A percentile compares a stretch with the other conserved stretches of the same genome.
Evolutionary conservation across 768 basidiomycete species (phyloP).

Genomic region (Psilocybe subaeruginosa): DNA sequence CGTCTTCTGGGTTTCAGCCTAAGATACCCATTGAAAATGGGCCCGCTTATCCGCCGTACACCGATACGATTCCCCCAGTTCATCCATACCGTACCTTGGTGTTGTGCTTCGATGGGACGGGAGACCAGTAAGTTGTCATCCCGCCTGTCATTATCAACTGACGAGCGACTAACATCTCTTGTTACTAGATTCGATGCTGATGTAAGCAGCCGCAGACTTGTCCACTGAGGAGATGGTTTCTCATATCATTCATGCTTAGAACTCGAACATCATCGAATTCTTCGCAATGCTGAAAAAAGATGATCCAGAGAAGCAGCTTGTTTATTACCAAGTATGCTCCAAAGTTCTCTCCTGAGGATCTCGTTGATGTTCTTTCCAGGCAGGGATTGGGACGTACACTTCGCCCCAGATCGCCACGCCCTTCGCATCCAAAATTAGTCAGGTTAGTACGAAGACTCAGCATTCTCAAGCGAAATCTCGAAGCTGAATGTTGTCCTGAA

Average conservation of each 20-base stretch:
- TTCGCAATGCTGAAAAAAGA: constrained; percentile 56
- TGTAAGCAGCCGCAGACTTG: constrained; percentile 30
- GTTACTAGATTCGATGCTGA: constrained; percentile 41
- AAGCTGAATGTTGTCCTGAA: constrained; percentile 12
- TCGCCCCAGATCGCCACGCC: constrained; percentile 46
- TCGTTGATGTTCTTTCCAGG: constrained; percentile 27
- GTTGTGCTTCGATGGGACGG: constrained; percentile 72
- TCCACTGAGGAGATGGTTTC: no score
- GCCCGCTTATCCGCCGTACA: not conserved
- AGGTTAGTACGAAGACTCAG: constrained; percentile 26
- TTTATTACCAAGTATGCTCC: constrained; percentile 53
- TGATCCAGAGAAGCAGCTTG: constrained; percentile 50
- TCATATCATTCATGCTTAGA: constrained; percentile 25
- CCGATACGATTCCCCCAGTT: constrained; percentile 28
- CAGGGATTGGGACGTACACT: constrained; percentile 59
- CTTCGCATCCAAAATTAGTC: constrained; percentile 42
- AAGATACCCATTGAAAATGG: not conserved
- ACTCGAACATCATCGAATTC: constrained; percentile 54
- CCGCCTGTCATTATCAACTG: not conserved
- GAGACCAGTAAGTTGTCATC: constrained; percentile 44
- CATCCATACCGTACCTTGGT: constrained; percentile 51
- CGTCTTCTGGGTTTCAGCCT: constrained; percentile 5
- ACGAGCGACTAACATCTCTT: not conserved
- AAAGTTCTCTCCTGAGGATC: not conserved
- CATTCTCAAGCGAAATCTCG: not conserved